Conservation (phyloP, 768 basidiomycete species). For the Pisolithus albus region DNA sequence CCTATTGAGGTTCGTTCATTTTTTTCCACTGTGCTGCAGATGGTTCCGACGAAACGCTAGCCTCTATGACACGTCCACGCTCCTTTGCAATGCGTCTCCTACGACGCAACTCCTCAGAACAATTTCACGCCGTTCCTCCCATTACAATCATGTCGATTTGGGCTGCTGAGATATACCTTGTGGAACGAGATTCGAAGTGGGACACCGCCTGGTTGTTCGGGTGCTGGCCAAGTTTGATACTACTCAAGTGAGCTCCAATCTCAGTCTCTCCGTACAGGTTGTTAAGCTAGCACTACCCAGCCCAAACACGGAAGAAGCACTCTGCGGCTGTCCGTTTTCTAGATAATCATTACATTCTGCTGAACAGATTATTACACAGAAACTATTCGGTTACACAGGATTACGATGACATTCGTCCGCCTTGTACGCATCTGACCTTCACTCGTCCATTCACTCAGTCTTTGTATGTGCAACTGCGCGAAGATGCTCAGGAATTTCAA, state of each 20-base stretch:
- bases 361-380: no score
- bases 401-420: no score
- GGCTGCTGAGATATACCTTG: constrained; percentile 48
- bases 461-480: no score
- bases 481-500: no score
- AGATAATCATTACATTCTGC: no score
- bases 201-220: constrained; percentile 53
- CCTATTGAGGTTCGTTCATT: constrained; percentile 6
- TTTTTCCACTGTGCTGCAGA: background rate
- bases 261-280: constrained; percentile 27
- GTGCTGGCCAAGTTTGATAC: constrained; percentile 70
- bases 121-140: constrained; percentile 28
- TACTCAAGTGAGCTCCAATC: constrained; percentile 45
- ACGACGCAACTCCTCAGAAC: background rate
- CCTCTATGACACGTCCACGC: background rate
- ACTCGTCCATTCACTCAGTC: no score
- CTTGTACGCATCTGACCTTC: no score
- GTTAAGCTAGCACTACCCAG: no score
- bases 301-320: no score
- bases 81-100: background rate
- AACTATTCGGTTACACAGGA: no score
- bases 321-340: no score
- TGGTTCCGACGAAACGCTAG: background rate
- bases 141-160: constrained; percentile 59
- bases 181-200: constrained; percentile 33